Conservation (phyloP, 345 rosid genomes). For the Moricandia arvensis region DNA sequence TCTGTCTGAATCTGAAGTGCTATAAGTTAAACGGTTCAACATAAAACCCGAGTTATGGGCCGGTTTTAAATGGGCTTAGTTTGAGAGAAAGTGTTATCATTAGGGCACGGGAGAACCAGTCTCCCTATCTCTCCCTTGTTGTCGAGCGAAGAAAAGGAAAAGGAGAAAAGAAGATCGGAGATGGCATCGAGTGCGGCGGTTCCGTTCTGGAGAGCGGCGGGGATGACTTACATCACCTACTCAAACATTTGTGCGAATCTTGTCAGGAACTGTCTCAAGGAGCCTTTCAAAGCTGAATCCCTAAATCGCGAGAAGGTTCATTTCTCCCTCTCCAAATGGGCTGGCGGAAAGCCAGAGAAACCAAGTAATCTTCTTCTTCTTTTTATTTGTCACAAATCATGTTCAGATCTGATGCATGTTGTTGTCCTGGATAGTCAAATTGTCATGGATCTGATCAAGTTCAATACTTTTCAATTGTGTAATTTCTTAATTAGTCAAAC, state of each 20-base stretch:
- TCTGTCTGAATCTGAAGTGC: too few relatives aligned
- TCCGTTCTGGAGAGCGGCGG: constrained; percentile 92
- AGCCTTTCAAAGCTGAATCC: constrained; percentile 61
- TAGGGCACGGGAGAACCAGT: constrained; percentile 8
- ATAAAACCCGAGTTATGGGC: constrained; percentile 4
- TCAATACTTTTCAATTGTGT: neutral
- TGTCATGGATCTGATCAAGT: neutral
- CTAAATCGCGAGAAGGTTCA: constrained; percentile 82
- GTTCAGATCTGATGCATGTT: neutral
- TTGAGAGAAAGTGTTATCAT: neutral
- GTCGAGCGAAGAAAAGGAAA: neutral
- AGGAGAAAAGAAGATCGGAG: constrained; percentile 18
- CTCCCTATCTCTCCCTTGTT: neutral
- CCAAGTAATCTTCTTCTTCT: constrained; percentile 46
- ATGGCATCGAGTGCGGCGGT: constrained; percentile 83
- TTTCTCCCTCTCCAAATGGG: constrained; percentile 65
- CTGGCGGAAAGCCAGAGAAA: constrained; percentile 61
- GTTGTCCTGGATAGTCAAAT: neutral
- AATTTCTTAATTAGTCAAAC: neutral
- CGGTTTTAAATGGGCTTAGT: neutral
- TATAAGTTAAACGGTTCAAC: too few relatives aligned
- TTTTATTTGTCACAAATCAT: neutral
- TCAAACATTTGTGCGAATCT: constrained; percentile 81
- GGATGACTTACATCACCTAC: constrained; percentile 78
- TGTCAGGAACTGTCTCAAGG: constrained; percentile 81